Evolutionary conservation across 495 filamentous ascomycete species (phyloP), one percentile per base, ranked within the genome.

Genomic region (Neurospora sp.): DNA sequence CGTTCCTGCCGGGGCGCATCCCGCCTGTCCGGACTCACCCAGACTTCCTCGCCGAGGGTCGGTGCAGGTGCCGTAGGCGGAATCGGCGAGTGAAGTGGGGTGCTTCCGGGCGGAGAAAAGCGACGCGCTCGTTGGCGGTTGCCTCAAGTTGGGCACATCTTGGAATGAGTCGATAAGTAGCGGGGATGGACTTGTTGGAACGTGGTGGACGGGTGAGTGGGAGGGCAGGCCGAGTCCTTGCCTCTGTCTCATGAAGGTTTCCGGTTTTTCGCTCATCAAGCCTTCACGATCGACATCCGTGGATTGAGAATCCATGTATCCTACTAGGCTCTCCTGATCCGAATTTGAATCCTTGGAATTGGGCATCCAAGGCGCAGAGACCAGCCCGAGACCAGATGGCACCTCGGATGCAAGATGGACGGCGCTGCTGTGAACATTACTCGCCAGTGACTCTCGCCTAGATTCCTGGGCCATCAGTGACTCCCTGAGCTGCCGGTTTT

Each of bases 251-350:
- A 77, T 76, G 1, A 81, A 71, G 7, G 74, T 73, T 68, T 76
- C 76, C 35, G 70, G 74, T 1, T 73, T 74, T 37, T 81, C 79
- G 22, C 75, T 71, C 78, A 81, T 78, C 9, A 81, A 71, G n/a
- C 75, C 78, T 4, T 78, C 41, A 20, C 74, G 53, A 59, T 81
- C 77, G 22, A 80, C 78, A 53, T 81, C 77, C 38, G 74, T 77
- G 41, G 75, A 71, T 42, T 78, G 78, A 22, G 77, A 79, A 48
- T 76, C 72, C 78, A 81, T 80, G 74, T 79, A 74, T 27, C 70
- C 76, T 40, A 80, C 71, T 22, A 80, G 79, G 66, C 70, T 77
- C 68, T 75, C 76, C 20, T 69, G 75, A 16, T 79, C 73, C 8
- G 77, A 76, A 3, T 53, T 31, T 8, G 61, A 41, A 44, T 74